A percentile compares a stretch with the other conserved stretches of the same genome.
phyloP scores from a whole-genome alignment of 202 grass and related monocot species.

The Musa balbisiana region DNA sequence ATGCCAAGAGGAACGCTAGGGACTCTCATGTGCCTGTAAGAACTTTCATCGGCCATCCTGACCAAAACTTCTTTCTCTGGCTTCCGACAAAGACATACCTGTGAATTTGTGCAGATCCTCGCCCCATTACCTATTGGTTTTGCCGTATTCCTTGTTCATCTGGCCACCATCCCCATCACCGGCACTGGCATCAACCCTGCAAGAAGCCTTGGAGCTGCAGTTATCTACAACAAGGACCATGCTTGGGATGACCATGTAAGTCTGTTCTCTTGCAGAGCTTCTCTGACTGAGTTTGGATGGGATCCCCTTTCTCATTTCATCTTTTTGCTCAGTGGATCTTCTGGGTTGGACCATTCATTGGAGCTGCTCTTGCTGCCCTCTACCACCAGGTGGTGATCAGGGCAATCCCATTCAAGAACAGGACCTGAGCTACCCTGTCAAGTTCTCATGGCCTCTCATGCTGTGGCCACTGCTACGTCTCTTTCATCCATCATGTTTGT shows the following conservation, averaged over 20 bases:
- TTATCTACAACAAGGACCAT: conserved; percentile 40
- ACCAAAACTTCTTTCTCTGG: not conserved
- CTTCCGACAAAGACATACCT: not conserved
- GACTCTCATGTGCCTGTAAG: conserved; percentile 30
- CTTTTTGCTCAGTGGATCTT: conserved; percentile 42
- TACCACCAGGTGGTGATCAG: conserved; percentile 48
- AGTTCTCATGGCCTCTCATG: not conserved
- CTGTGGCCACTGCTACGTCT: not conserved
- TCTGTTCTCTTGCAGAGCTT: not conserved
- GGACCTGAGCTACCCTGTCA: not conserved
- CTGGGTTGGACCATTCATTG: conserved; percentile 52
- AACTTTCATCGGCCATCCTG: not conserved
- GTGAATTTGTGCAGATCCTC: conserved; percentile 28
- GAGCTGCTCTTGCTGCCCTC: conserved; percentile 44
- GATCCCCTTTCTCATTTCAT: not conserved
- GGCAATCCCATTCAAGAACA: conserved; percentile 46
- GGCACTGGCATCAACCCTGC: conserved; percentile 44
- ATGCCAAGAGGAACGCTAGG: conserved; percentile 16
- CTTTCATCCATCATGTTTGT: not conserved
- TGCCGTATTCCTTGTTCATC: conserved; percentile 32
- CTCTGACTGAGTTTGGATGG: too few relatives aligned
- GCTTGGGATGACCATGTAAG: conserved; percentile 41
- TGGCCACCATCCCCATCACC: conserved; percentile 38
- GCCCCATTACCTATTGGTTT: conserved; percentile 40
- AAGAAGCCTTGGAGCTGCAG: conserved; percentile 37